Evolutionary conservation across 768 basidiomycete species (phyloP).

Genomic region (Fibroporia radiculosa): DNA sequence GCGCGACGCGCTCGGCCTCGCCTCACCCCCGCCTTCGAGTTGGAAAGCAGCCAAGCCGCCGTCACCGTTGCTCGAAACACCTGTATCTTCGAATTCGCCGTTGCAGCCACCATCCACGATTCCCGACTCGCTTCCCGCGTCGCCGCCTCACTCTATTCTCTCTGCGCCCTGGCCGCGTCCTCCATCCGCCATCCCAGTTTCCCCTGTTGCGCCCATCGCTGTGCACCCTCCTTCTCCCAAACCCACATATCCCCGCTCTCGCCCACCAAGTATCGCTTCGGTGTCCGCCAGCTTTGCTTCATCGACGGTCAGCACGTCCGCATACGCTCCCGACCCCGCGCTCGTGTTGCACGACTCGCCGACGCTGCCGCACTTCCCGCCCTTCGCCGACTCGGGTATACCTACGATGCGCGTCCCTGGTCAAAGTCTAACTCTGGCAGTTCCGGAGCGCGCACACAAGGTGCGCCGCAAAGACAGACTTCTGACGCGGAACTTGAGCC

Average conservation of each 20-base stretch:
- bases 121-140: constrained; percentile 1
- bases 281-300: constrained; percentile 12
- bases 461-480: constrained; percentile 17
- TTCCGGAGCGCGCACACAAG: constrained; percentile 11
- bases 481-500: constrained; percentile 9
- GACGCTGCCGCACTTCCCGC: constrained; percentile 8
- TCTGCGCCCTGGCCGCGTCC: constrained; percentile 20
- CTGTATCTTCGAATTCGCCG: not conserved
- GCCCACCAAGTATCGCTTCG: constrained; percentile 9
- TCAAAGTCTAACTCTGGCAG: constrained; percentile 2
- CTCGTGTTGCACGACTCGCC: constrained; percentile 6
- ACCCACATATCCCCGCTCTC: not conserved
- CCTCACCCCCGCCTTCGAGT: constrained; percentile 1
- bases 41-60: not conserved
- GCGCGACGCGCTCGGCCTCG: constrained; percentile 13
- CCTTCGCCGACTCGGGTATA: constrained; percentile 17
- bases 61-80: not conserved
- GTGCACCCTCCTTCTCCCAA: constrained; percentile 10
- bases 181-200: constrained; percentile 17
- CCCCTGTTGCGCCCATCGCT: constrained; percentile 12
- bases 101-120: not conserved
- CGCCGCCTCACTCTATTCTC: constrained; percentile 15
- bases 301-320: constrained; percentile 16
- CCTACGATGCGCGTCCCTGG: constrained; percentile 3
- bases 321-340: constrained; percentile 13